These are phyloP conservation scores for Claviceps cyperi DNA, from an alignment of 2,329 filamentous ascomycete genomes.

Conservation along the genomic window DNA sequence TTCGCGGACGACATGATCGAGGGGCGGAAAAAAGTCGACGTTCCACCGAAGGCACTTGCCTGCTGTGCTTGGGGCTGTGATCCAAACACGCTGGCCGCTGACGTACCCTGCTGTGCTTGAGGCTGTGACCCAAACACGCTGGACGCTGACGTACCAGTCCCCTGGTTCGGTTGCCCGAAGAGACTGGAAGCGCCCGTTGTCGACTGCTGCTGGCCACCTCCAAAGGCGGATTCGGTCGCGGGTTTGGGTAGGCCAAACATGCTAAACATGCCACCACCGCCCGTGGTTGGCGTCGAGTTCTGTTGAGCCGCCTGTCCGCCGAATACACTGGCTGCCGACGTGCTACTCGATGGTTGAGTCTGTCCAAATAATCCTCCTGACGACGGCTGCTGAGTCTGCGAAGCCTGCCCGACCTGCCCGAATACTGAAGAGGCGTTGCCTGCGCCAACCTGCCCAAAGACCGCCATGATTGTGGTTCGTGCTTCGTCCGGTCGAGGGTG, in stretches of 20 bases:
- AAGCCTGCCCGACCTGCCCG: slow-evolving; percentile 10
- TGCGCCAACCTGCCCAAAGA: slow-evolving; percentile 19
- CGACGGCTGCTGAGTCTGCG: slow-evolving; percentile 1
- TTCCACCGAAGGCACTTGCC: slow-evolving; percentile 7
- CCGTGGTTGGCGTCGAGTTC: slow-evolving; percentile 1
- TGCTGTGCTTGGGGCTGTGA: slow-evolving; percentile 8
- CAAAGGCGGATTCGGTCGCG: slow-evolving; percentile 5
- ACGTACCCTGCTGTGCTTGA: slow-evolving; percentile 7
- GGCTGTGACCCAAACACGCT: slow-evolving; percentile 10
- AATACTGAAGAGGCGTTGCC: slow-evolving; percentile 13
- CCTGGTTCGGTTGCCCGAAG: slow-evolving; percentile 3
- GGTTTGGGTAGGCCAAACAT: slow-evolving; percentile 10
- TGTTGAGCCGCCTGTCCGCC: slow-evolving; percentile 6
- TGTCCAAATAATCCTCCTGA: slow-evolving; percentile 5
- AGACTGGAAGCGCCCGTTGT: slow-evolving; percentile 4
- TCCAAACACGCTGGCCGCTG: slow-evolving; percentile 11
- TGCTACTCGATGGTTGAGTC: slow-evolving; percentile 1
- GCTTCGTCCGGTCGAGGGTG: neutral
- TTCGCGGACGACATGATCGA: slow-evolving; percentile 10
- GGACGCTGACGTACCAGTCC: slow-evolving; percentile 4
- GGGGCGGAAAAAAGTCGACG: slow-evolving; percentile 25
- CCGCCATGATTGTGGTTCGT: slow-evolving; percentile 15
- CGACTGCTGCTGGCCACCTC: slow-evolving; percentile 8
- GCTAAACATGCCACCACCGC: slow-evolving; percentile 11
- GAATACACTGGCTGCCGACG: slow-evolving; percentile 1